phyloP scores from a whole-genome alignment of 2,329 filamentous ascomycete genomes.

The Microcyclospora pomicola region DNA sequence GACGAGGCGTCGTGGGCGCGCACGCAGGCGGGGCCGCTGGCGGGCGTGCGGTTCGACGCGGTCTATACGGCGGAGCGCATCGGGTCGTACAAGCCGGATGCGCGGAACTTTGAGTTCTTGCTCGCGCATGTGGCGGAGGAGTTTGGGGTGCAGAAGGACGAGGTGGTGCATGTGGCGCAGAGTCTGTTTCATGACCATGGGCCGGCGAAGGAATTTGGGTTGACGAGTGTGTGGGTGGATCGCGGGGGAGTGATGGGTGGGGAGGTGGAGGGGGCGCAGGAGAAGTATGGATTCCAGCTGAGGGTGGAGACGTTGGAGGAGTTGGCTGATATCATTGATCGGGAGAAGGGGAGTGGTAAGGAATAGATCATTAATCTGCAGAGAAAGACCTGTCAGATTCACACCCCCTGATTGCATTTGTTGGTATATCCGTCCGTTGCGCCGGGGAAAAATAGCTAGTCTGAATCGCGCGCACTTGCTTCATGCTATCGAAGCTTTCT shows the following conservation, averaged over 20 bases:
- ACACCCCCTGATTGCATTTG: too few species aligned
- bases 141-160: constrained; percentile 41
- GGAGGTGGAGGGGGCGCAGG: constrained; percentile 24
- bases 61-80: constrained; percentile 59
- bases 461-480: too few species aligned
- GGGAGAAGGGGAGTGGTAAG: constrained; percentile 11
- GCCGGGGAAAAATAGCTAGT: too few species aligned
- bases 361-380: not conserved
- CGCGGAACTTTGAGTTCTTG: constrained; percentile 52
- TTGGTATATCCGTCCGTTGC: too few species aligned
- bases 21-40: constrained; percentile 37
- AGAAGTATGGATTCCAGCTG: constrained; percentile 42
- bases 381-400: too few species aligned
- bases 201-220: constrained; percentile 45
- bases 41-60: constrained; percentile 44
- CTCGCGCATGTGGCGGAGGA: constrained; percentile 39
- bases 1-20: constrained; percentile 39
- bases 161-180: constrained; percentile 55
- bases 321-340: constrained; percentile 44
- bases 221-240: constrained; percentile 53
- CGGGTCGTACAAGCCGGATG: constrained; percentile 56
- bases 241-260: constrained; percentile 37
- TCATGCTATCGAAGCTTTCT: too few species aligned
- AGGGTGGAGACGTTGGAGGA: constrained; percentile 46
- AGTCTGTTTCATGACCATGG: constrained; percentile 54